Base-by-base conservation (phyloP, 2,329 filamentous ascomycete species). In the Dryadomyces sulphureus region DNA sequence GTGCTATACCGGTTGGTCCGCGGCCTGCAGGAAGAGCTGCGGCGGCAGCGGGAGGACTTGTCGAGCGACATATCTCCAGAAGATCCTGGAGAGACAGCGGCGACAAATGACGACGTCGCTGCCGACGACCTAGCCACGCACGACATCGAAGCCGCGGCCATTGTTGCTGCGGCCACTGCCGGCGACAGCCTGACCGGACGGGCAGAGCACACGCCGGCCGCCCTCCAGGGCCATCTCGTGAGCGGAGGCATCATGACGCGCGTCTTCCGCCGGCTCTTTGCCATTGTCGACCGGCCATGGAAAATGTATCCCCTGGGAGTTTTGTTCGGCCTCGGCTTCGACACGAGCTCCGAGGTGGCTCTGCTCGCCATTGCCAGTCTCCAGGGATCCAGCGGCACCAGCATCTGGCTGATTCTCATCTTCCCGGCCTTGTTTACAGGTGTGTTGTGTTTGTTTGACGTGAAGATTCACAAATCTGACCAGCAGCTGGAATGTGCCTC, bases 271-370 rank as follows among this genome's bases (percentile, higher is more conserved):
- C 75, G 69, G 50, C 70, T 93, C 50, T 95, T 96, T 63, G 78
- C 76, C 38, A 66, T 93, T 21, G 70, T 82, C 27, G 77, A 82
- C 54, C 65, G 75, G 5, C 83, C 85, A 0, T 96, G 90, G 90
- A 96, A 96, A 62, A 94, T 94, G 88, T 92, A 93, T 54, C 88
- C 87, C 0, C 67, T 94, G 0, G 90, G 90, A 0, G 72, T 96
- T 0, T 66, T 96, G 5, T 96, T 90, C 56, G 92, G 90, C 0
- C 69, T 96, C 0, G 92, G 90, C 0, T 96, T 98, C 59, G 92
- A 96, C 59, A 96, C 92, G 0, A 93, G 84, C 36, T 94, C 86
- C 7, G 90, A 98, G 61, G 85, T 96, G 56, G 90, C 92, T 0
- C 72, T 98, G 7, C 65, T 98, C 1, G 92, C 90, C 0, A 94